These are phyloP conservation scores for Withania somnifera DNA, from an alignment of 305 asterid species.

Conservation along the genomic window DNA sequence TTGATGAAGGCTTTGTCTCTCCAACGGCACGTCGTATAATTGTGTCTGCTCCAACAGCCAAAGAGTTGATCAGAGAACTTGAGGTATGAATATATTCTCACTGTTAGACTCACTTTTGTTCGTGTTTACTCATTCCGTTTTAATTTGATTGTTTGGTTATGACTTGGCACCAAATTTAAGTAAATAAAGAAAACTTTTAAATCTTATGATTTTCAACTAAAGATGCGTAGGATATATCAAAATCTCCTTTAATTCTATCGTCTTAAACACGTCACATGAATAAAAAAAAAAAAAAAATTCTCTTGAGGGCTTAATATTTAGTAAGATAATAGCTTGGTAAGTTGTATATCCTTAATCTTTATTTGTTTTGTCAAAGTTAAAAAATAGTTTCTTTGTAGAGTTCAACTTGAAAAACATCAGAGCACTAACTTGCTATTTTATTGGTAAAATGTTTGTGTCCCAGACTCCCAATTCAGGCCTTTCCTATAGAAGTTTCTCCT, in stretches of 20 bases:
- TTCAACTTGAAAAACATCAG: not conserved
- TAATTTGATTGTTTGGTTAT: too few species aligned
- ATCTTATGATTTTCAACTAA: too few species aligned
- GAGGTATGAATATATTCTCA: constrained; percentile 33
- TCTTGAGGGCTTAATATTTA: too few species aligned
- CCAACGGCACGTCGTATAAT: constrained; percentile 83
- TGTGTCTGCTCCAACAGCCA: constrained; percentile 85
- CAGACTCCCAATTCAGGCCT: not conserved
- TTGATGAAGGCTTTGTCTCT: constrained; percentile 93
- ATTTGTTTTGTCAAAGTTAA: not conserved
- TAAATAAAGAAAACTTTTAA: too few species aligned
- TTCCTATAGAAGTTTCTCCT: not conserved
- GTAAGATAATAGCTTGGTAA: too few species aligned
- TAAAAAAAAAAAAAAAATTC: too few species aligned
- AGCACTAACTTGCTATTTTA: not conserved
- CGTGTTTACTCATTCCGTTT: too few species aligned
- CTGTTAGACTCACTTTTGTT: not conserved
- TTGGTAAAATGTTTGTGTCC: not conserved
- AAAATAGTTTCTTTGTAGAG: not conserved
- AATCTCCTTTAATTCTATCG: too few species aligned
- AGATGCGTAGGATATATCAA: too few species aligned
- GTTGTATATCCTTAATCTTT: not conserved
- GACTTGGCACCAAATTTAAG: too few species aligned
- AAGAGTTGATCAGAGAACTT: constrained; percentile 68
- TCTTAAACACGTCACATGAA: too few species aligned